A percentile compares a stretch with the other conserved stretches of the same genome.
Conservation (phyloP, 768 basidiomycete genomes). For the Bullera alba region DNA sequence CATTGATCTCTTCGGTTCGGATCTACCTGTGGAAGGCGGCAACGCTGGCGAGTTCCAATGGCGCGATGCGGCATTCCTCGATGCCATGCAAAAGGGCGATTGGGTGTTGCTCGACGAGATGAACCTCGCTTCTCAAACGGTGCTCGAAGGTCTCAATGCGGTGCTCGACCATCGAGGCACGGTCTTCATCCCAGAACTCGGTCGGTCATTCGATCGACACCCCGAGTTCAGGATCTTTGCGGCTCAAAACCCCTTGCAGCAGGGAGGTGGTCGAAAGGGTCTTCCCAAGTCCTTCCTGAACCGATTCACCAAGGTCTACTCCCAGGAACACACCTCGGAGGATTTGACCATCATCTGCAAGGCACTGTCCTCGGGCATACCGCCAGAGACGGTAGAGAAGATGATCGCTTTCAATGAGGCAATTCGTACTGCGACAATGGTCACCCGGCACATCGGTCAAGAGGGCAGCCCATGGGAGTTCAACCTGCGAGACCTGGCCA, state of each 20-base stretch:
- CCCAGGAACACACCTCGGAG: conserved; percentile 69
- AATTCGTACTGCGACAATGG: conserved; percentile 61
- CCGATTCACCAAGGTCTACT: conserved; percentile 94
- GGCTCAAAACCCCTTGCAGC: conserved; percentile 90
- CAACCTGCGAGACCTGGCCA: conserved; percentile 86
- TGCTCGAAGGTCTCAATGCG: conserved; percentile 94
- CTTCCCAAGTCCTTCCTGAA: conserved; percentile 96
- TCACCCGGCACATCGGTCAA: conserved; percentile 61
- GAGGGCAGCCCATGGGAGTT: conserved; percentile 95
- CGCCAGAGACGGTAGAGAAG: conserved; percentile 55
- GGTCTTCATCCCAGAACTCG: conserved; percentile 90
- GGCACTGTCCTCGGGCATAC: conserved; percentile 67
- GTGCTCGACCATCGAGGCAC: conserved; percentile 90
- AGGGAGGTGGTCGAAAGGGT: conserved; percentile 95
- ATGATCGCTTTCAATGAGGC: conserved; percentile 79
- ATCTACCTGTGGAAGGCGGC: conserved; percentile 89
- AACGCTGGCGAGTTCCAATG: conserved; percentile 87
- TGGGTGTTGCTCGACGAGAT: conserved; percentile 99
- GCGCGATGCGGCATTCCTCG: conserved; percentile 94
- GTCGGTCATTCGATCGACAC: conserved; percentile 77
- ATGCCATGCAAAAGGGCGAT: conserved; percentile 85
- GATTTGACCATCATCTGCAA: conserved; percentile 75
- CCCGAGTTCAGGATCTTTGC: conserved; percentile 95
- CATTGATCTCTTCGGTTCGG: conserved; percentile 90
- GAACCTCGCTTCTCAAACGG: conserved; percentile 95